Evolutionary conservation across 179 eudicot genomes (phyloP).

Genomic region (Vitellaria paradoxa): DNA sequence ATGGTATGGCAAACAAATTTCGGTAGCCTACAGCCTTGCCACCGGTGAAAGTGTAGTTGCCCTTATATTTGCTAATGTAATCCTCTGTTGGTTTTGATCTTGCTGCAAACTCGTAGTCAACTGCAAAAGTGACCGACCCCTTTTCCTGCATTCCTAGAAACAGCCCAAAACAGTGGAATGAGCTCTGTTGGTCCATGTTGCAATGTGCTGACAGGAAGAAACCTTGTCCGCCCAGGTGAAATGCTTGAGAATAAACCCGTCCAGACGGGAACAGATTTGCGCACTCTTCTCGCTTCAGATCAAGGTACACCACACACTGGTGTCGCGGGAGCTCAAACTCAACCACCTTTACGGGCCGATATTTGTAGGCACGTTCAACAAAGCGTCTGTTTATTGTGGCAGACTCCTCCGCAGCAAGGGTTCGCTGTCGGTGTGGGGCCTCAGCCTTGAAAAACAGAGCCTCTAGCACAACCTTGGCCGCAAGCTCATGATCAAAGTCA

Average conservation of each 20-base stretch:
- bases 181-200: slow-evolving; percentile 93
- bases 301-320: too few species aligned
- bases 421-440: slow-evolving; percentile 81
- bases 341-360: too few species aligned
- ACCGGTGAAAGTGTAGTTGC: slow-evolving; percentile 86
- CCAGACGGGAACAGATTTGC: too few species aligned
- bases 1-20: slow-evolving; percentile 74
- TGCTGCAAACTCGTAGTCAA: slow-evolving; percentile 88
- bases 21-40: slow-evolving; percentile 95
- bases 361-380: too few species aligned
- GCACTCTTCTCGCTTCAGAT: too few species aligned
- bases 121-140: slow-evolving; percentile 78
- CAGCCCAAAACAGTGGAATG: slow-evolving; percentile 84
- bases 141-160: slow-evolving; percentile 97
- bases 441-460: slow-evolving; percentile 93
- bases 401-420: slow-evolving; percentile 60
- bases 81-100: slow-evolving; percentile 82
- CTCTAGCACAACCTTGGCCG: slow-evolving; percentile 77
- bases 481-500: slow-evolving; percentile 77
- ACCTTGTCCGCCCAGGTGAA: slow-evolving; percentile 92
- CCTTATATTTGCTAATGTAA: slow-evolving; percentile 76
- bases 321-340: too few species aligned
- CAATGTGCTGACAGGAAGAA: slow-evolving; percentile 93
- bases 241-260: slow-evolving; percentile 9
- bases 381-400: too few species aligned